Evolutionary conservation across 1,284 basidiomycete species (phyloP), one percentile per base, ranked within the genome.

Genomic region (Apiotrichum montevideense): DNA sequence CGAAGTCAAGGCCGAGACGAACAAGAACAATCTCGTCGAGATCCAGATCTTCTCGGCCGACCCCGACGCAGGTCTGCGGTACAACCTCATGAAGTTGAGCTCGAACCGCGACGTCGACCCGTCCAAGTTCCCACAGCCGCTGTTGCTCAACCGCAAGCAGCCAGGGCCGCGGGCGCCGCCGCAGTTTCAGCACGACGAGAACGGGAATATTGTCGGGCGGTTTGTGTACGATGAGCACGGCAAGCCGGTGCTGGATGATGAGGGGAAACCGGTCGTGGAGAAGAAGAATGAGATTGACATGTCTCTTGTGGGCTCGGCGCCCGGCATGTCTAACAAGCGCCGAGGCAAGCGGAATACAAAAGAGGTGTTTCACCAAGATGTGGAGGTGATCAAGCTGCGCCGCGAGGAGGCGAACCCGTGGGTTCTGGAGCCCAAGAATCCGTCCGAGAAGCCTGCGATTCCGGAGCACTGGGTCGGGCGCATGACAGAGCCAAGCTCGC

Each of bases 361-460:
- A 46, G 73, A 75, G 57, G 70, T 74, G 15, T 71, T 67, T 56
- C 66, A 71, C 52, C 67, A 69, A 51, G 73, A 75, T 53, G 56
- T 69, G 15, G 70, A 73, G 40, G 64, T 70, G 14, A 71, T 74
- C 60, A 59, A 68, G 46, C 56, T 73, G 6, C 60, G 67, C 13
- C 57, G 73, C 37, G 73, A 75, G 50, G 73, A 75, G 60, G 67
- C 68, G 3, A 53, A 63, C n/a, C 73, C 73, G 4, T 75, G 73
- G 73, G 61, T 75, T 2, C 52, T 75, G 34, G 72, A 74, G 55
- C 61, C 61, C 33, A 66, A 64, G 39, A 64, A 67, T 42, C 65
- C 67, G 15, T 58, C 58, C n/a, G 52, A 41, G 21, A 46, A 47
- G 7, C 46, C 51, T 0, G 39, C 43, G 14, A 34, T 35, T 4